Evolutionary conservation across 1,284 basidiomycete species (phyloP).

Genomic region (Cyathus olla): DNA sequence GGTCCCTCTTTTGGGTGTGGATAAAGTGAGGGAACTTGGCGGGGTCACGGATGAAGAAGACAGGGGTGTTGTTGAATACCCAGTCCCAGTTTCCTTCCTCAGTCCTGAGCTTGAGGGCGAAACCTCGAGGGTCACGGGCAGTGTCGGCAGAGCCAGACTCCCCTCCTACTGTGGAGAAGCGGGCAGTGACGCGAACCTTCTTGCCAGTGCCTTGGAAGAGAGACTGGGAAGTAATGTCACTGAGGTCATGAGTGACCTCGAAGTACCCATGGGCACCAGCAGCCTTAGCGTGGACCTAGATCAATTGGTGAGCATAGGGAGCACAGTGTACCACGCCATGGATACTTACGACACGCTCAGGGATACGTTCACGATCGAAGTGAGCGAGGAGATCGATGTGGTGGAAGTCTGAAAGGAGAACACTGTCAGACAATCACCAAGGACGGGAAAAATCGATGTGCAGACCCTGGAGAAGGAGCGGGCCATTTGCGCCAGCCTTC

Average conservation of each 20-base stretch:
- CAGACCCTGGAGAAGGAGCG: constrained; percentile 87
- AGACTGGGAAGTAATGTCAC: constrained; percentile 82
- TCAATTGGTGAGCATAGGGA: constrained; percentile 1
- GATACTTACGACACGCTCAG: constrained; percentile 86
- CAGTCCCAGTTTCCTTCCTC: constrained; percentile 92
- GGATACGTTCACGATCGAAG: constrained; percentile 95
- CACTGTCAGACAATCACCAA: no score
- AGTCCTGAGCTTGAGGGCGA: constrained; percentile 92
- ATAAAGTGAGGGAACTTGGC: constrained; percentile 94
- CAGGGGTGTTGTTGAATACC: constrained; percentile 93
- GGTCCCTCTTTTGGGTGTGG: constrained; percentile 94
- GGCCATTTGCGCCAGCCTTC: constrained; percentile 81
- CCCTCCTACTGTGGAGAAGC: constrained; percentile 92
- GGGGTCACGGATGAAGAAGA: constrained; percentile 90
- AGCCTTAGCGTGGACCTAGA: constrained; percentile 85
- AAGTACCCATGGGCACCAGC: constrained; percentile 95
- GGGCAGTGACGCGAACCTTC: constrained; percentile 78
- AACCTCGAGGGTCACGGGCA: constrained; percentile 93
- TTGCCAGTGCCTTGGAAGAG: constrained; percentile 81
- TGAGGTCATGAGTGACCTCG: constrained; percentile 86
- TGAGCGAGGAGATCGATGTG: constrained; percentile 90
- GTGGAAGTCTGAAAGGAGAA: constrained; percentile 76
- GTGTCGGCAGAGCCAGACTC: constrained; percentile 92
- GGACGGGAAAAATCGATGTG: no score
- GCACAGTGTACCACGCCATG: no score